Percentiles rank a stretch among this genome's conserved stretches.
Conservation (phyloP, 495 filamentous ascomycete genomes). For the Penicillium ucsense region DNA sequence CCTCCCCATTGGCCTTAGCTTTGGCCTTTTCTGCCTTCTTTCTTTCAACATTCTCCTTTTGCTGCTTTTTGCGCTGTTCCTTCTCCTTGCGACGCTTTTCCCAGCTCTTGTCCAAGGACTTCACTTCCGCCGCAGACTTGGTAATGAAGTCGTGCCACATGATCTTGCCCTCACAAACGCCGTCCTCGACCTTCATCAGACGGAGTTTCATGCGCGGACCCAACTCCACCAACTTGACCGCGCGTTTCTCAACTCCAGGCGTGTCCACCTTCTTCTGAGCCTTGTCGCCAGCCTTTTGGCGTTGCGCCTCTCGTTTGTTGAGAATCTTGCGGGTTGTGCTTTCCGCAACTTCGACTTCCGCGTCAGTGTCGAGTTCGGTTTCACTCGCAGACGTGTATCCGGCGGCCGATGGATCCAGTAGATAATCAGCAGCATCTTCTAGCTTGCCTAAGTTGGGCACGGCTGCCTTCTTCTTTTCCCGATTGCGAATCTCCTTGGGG, state of each 20-base stretch:
- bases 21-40: constrained; percentile 58
- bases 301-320: constrained; percentile 51
- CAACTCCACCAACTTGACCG: constrained; percentile 83
- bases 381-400: constrained; percentile 91
- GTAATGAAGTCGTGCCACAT: constrained; percentile 95
- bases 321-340: constrained; percentile 59
- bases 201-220: constrained; percentile 84
- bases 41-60: constrained; percentile 79
- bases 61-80: constrained; percentile 66
- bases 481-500: constrained; percentile 65
- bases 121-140: constrained; percentile 70
- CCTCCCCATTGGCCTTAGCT: constrained; percentile 31
- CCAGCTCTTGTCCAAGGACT: constrained; percentile 71
- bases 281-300: constrained; percentile 35
- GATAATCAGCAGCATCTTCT: constrained; percentile 90
- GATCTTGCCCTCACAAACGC: constrained; percentile 77
- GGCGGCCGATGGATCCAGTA: constrained; percentile 73
- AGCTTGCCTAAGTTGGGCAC: constrained; percentile 85
- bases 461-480: constrained; percentile 52
- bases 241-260: constrained; percentile 62
- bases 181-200: constrained; percentile 94
- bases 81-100: constrained; percentile 68
- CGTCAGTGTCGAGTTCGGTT: constrained; percentile 86
- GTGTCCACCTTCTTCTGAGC: constrained; percentile 24
- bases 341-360: constrained; percentile 85